Evolutionary conservation across 345 rosid species (phyloP), one percentile per base, ranked within the genome.

Genomic region (Moricandia moricandioides): DNA sequence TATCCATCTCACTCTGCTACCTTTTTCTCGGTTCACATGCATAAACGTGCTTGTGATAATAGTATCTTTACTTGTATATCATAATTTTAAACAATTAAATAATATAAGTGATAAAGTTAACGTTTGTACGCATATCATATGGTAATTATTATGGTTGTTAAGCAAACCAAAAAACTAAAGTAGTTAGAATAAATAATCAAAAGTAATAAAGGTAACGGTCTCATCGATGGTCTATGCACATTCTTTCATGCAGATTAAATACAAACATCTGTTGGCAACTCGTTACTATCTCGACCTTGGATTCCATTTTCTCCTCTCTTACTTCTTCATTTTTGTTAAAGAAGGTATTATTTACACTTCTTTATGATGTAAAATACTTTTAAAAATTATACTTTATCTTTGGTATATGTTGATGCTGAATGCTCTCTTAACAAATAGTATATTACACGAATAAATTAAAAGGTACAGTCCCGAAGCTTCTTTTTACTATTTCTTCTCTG

Each of bases 151-250:
- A 43, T 61, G 70, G 65, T 4, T 52, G 54, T 43, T 73, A 72
- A 72, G 74, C 56, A 72, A 78, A 78, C 65, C 54, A 78, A 78
- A 78, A 78, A 78, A 78, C 60, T 60, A 78, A 78, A 78, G 78
- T 62, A 78, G 9, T 65, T 31, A 52, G 11, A 45, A 45, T 39
- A 65, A 33, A 64, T 18, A 69, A 68, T 52, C 39, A 33, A 67
- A 78, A 67, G 81, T 72, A 39, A 18, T 39, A 72, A 78, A 66
- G 78, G 70, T 67, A 67, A 66, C 56, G 74, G 81, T 78, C 77
- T 60, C 70, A 69, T 71, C 51, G 81, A 65, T 60, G 78, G 81
- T 67, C 81, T 72, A 78, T 26, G 81, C 81, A 78, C 81, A 62
- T 67, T 60, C 61, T 73, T 78, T 77, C 52, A 78, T 73, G 73